Percentiles rank a stretch among this genome's conserved stretches.
Conservation (phyloP, 768 basidiomycete genomes). For the Leccinum uliginosum region DNA sequence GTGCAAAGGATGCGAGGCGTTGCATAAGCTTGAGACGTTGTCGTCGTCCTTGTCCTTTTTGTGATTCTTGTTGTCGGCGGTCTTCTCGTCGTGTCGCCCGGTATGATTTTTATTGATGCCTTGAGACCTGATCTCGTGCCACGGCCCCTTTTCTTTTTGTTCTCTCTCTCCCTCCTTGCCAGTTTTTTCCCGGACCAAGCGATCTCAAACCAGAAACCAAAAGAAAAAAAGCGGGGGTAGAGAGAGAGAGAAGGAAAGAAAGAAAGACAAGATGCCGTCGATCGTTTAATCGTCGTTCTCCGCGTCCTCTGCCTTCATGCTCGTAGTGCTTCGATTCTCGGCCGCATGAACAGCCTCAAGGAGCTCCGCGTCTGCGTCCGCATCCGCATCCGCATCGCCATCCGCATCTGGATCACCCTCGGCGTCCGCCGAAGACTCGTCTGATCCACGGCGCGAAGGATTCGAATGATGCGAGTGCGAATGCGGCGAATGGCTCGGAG, state of each 20-base stretch:
- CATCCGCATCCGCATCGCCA: constrained; percentile 32
- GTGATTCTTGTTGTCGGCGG: not conserved
- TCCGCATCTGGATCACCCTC: constrained; percentile 36
- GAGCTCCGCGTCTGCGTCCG: constrained; percentile 41
- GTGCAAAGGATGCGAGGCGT: not conserved
- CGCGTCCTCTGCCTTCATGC: constrained; percentile 26
- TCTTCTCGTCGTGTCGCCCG: not conserved
- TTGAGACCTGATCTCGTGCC: constrained; percentile 5
- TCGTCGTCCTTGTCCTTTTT: not conserved
- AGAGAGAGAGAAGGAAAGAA: not conserved
- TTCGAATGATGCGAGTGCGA: constrained; percentile 20
- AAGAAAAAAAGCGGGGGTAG: not conserved
- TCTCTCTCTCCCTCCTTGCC: constrained; percentile 18
- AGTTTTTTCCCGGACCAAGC: constrained; percentile 9
- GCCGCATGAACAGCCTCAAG: constrained; percentile 51
- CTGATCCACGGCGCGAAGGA: constrained; percentile 23
- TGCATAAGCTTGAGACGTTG: not conserved
- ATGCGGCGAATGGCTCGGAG: constrained; percentile 20
- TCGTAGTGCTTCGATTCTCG: constrained; percentile 38
- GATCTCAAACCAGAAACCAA: not conserved
- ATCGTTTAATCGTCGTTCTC: constrained; percentile 21
- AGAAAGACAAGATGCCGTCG: not conserved
- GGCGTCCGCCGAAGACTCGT: constrained; percentile 27
- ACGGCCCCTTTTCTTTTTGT: not conserved
- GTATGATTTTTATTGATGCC: not conserved